Base-by-base conservation (phyloP, 257 asterid species). In the Ajuga chamaepitys region DNA sequence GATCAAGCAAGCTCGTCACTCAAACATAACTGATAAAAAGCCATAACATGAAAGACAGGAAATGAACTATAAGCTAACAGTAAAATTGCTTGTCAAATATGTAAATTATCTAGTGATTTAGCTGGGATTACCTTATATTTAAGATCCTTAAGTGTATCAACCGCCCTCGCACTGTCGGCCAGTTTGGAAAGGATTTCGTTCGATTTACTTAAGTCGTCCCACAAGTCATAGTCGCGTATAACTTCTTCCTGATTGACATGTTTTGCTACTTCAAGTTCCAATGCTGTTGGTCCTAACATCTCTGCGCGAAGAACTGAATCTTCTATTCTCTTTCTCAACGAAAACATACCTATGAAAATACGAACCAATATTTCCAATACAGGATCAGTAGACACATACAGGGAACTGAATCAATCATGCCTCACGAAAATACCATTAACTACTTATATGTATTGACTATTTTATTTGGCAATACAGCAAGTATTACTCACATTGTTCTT, bases 251-350 rank as follows among this genome's bases (percentile, higher is more conserved):
- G 86, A 55, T 80, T 69, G 46, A 73, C 68, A 54, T 60, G 86
- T 14, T 81, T 85, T 25, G 86, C 85, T 77, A 80, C 92, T 71
- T 84, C 95, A 44, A 75, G 74, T 60, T 90, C 92, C 68, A 87
- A 71, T 11, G 95, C 95, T 8, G 81, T 77, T 6, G 95, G 85
- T 26, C 82, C 83, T 63, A 81, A 37, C 82, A 82, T 85, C 81
- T 89, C 92, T 4, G 95, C 95, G 37, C 87, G 88, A 26, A 85
- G 86, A 70, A 90, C 73, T 7, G 94, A 90, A 62, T 87, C 95
- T 70, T 87, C 95, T 42, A 87, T 83, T 74, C 86, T 83, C 75
- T 83, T 90, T 75, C 85, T 82, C 77, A 85, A 66, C 37, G 97
- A 82, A 74, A 85, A 80, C 85, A 81, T 75, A 17, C 95, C 95